Evolutionary conservation across 2,329 filamentous ascomycete genomes (phyloP).

Genomic region (Alternaria gaisen): DNA sequence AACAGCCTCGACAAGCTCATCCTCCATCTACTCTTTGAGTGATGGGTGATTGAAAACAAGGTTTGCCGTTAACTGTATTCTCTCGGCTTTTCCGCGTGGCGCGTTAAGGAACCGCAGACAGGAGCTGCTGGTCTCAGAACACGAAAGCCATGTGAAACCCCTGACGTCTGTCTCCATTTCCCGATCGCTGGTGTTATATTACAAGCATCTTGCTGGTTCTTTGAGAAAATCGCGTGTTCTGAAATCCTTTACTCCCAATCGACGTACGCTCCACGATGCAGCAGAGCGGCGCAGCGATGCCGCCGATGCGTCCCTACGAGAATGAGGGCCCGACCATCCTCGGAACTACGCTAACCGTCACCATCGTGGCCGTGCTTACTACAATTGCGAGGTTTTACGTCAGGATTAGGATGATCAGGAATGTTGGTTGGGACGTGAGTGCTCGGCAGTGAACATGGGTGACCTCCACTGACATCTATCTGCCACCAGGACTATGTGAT

Average conservation of each 20-base stretch:
- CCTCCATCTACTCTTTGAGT: too few species aligned
- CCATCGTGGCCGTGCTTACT: constrained; percentile 52
- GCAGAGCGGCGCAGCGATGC: not conserved
- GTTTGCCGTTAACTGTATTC: too few species aligned
- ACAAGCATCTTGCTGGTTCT: not conserved
- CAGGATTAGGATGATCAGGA: constrained; percentile 59
- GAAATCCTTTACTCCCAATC: not conserved
- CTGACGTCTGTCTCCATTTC: not conserved
- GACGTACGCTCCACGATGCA: not conserved
- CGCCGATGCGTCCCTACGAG: not conserved
- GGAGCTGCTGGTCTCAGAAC: constrained; percentile 1
- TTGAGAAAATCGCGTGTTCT: not conserved
- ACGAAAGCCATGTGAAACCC: constrained; percentile 2
- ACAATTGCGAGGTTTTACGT: constrained; percentile 58
- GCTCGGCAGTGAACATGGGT: not conserved
- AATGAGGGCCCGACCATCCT: constrained; percentile 53
- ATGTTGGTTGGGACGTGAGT: constrained; percentile 60
- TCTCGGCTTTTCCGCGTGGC: too few species aligned
- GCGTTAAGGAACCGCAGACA: not conserved
- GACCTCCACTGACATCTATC: constrained; percentile 14
- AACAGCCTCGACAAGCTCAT: too few species aligned
- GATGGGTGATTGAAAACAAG: too few species aligned
- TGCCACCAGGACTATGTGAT: constrained; percentile 54
- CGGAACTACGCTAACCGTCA: constrained; percentile 53
- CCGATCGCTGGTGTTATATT: not conserved